Conservation (phyloP, 768 basidiomycete species). For the Tylopilus plumbeoviolaceoides region DNA sequence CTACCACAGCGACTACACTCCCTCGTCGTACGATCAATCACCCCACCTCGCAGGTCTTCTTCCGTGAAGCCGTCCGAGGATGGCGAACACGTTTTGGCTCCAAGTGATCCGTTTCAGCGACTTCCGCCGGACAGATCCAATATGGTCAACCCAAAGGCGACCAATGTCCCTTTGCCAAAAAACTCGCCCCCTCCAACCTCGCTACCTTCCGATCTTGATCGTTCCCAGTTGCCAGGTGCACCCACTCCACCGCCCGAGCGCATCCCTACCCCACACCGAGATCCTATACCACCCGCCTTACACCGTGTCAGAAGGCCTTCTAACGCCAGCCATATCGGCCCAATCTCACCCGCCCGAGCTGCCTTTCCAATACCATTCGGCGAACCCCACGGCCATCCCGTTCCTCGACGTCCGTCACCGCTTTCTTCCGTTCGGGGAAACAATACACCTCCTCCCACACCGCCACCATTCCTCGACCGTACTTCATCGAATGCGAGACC, state of each 20-base stretch:
- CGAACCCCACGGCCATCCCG: slow-evolving; percentile 8
- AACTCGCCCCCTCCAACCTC: background rate
- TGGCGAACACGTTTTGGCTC: slow-evolving; percentile 4
- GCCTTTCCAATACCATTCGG: slow-evolving; percentile 10
- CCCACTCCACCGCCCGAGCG: slow-evolving; percentile 13
- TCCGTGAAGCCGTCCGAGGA: slow-evolving; percentile 8
- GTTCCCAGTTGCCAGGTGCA: background rate
- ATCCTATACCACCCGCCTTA: slow-evolving; percentile 11
- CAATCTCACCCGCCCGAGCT: slow-evolving; percentile 8
- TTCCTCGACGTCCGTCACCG: slow-evolving; percentile 12
- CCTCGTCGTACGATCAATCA: slow-evolving; percentile 32
- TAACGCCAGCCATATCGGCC: slow-evolving; percentile 5
- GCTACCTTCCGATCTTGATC: slow-evolving; percentile 5
- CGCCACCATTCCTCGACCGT: slow-evolving; percentile 1
- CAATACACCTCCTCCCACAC: background rate
- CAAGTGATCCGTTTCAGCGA: slow-evolving; percentile 27
- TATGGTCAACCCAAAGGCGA: slow-evolving; percentile 2
- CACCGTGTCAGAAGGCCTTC: slow-evolving; percentile 21
- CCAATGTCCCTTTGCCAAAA: slow-evolving; percentile 7
- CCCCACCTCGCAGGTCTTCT: slow-evolving; percentile 6
- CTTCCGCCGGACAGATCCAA: slow-evolving; percentile 22
- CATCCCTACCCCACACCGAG: slow-evolving; percentile 14
- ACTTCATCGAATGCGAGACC: slow-evolving; percentile 10
- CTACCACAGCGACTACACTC: slow-evolving; percentile 49
- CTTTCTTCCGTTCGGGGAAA: slow-evolving; percentile 17